Conservation (phyloP, 164 flowering plant genomes). For the Protea cynaroides region DNA sequence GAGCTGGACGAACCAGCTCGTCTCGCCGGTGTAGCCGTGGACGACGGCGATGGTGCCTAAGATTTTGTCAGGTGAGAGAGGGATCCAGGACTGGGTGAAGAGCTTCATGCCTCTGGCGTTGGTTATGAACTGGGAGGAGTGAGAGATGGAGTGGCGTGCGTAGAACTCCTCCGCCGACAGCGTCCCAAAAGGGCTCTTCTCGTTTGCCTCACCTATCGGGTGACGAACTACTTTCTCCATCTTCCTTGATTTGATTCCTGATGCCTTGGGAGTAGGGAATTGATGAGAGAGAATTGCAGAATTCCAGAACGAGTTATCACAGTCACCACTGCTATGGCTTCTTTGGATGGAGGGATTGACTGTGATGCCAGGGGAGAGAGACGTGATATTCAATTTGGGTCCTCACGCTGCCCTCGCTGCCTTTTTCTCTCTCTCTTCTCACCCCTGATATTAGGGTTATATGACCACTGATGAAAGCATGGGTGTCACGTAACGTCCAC, state of each 20-base stretch:
- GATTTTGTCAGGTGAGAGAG: slow-evolving; percentile 39
- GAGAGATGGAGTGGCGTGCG: slow-evolving; percentile 59
- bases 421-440: too few relatives aligned
- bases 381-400: too few relatives aligned
- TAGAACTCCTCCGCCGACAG: slow-evolving; percentile 59
- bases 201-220: slow-evolving; percentile 72
- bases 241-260: too few relatives aligned
- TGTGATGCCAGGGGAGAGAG: too few relatives aligned
- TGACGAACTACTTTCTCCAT: slow-evolving; percentile 35
- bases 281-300: not conserved
- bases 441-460: too few relatives aligned
- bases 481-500: too few relatives aligned
- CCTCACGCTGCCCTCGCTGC: too few relatives aligned
- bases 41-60: slow-evolving; percentile 56
- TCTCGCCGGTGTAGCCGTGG: slow-evolving; percentile 89
- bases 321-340: too few relatives aligned
- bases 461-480: too few relatives aligned
- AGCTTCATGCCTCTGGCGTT: slow-evolving; percentile 67
- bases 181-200: slow-evolving; percentile 61
- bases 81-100: slow-evolving; percentile 90
- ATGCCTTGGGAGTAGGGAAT: too few relatives aligned
- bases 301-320: too few relatives aligned
- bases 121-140: slow-evolving; percentile 59
- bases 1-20: slow-evolving; percentile 77
- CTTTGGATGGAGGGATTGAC: too few relatives aligned